Evolutionary conservation across 73 alveolate species (phyloP).

Genomic region (Uronychia setigera): DNA sequence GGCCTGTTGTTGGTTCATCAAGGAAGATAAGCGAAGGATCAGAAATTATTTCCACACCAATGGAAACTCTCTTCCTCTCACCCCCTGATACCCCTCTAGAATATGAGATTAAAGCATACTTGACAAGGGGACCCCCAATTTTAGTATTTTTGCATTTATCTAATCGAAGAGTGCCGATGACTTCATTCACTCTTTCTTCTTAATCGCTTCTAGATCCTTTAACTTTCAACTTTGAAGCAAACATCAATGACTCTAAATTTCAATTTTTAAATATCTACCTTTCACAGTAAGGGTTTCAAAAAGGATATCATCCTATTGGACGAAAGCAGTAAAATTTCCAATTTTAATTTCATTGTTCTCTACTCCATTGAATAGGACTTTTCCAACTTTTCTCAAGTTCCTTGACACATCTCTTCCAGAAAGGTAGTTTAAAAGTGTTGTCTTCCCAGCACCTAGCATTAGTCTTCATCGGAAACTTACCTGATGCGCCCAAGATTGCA

Average conservation of each 20-base stretch:
- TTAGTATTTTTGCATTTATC: constrained; percentile 34
- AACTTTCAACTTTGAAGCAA: constrained; percentile 42
- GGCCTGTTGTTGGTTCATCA: constrained; percentile 72
- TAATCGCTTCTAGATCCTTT: neutral
- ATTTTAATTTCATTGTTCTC: neutral
- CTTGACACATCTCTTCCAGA: constrained; percentile 29
- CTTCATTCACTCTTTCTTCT: constrained; percentile 21
- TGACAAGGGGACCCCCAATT: constrained; percentile 49
- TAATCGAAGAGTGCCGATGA: constrained; percentile 26
- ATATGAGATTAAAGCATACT: no score
- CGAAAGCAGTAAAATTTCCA: constrained; percentile 25
- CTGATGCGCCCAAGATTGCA: constrained; percentile 69
- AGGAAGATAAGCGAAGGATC: constrained; percentile 43
- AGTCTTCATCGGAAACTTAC: neutral
- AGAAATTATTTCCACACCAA: constrained; percentile 52
- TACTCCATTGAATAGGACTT: neutral
- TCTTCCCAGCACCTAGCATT: constrained; percentile 76
- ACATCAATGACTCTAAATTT: constrained; percentile 27
- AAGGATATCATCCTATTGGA: constrained; percentile 59
- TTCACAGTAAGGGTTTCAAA: constrained; percentile 40
- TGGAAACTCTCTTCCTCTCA: constrained; percentile 60
- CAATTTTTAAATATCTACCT: neutral
- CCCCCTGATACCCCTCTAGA: constrained; percentile 75
- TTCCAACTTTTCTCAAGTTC: neutral
- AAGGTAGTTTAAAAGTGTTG: constrained; percentile 71